phyloP scores from a whole-genome alignment of 352 stramenopile species.

The Pilasporangium apinafurcum region DNA sequence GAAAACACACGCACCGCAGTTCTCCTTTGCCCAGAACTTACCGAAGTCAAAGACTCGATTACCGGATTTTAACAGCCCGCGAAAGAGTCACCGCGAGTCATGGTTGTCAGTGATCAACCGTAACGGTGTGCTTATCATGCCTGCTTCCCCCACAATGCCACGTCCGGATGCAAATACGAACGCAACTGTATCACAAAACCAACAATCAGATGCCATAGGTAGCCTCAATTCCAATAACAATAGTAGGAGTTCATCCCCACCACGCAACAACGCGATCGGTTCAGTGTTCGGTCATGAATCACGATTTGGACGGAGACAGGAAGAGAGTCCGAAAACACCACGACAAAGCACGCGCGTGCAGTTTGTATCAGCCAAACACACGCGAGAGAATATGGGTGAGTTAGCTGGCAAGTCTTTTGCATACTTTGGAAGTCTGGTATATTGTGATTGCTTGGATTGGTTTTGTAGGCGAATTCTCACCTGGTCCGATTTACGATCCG shows the following conservation, averaged over 20 bases:
- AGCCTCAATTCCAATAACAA: slow-evolving; percentile 17
- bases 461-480: slow-evolving; percentile 63
- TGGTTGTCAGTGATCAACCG: slow-evolving; percentile 80
- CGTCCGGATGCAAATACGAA: neutral
- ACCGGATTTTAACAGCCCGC: slow-evolving; percentile 44
- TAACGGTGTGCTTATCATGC: slow-evolving; percentile 77
- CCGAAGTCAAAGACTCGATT: slow-evolving; percentile 45
- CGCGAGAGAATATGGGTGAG: slow-evolving; percentile 72
- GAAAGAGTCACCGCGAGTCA: slow-evolving; percentile 59
- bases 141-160: slow-evolving; percentile 23
- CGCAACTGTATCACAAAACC: slow-evolving; percentile 7
- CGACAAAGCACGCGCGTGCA: slow-evolving; percentile 47
- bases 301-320: slow-evolving; percentile 57
- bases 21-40: slow-evolving; percentile 57
- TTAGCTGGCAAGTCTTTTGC: neutral
- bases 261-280: slow-evolving; percentile 15
- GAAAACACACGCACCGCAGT: slow-evolving; percentile 38
- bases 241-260: neutral
- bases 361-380: slow-evolving; percentile 71
- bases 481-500: slow-evolving; percentile 72
- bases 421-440: too few relatives aligned
- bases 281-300: slow-evolving; percentile 72
- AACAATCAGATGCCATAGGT: slow-evolving; percentile 2
- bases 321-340: slow-evolving; percentile 18
- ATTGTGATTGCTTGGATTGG: too few relatives aligned